Base-by-base conservation (phyloP, 306 rosid species). In the Inga leiocalycina region DNA sequence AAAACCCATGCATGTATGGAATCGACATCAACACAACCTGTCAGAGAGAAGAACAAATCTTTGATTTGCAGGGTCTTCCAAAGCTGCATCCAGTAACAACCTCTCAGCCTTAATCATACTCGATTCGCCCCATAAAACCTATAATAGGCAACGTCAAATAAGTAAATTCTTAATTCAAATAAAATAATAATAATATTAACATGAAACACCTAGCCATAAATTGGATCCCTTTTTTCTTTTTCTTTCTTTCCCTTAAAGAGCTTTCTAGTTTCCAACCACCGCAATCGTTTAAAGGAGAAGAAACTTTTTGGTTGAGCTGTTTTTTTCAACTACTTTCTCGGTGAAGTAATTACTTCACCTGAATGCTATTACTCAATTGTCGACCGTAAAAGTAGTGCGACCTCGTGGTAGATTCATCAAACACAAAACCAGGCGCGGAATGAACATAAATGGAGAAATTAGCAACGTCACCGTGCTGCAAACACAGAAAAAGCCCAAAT, bases 1-100 rank as follows among this genome's bases (percentile, higher is more conserved):
- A 71, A n/a, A 43, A 43, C 14, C n/a, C n/a, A 32, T 49, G 5
- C 16, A 32, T 7, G 54, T 16, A 85, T 20, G 1, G 71, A 32
- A 88, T 34, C 3, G 65, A 14, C 45, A 7, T 71, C 68, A 82
- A 32, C 51, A 89, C 3, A 79, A 96, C 99, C 99, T 92, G 68
- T 96, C 99, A 2, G 99, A 96, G 59, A 96, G 97, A 79, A 96
- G 97, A 85, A 94, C 90, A 84, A 96, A 96, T 96, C 98, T 91
- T 74, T 90, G 99, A 86, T 94, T 96, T 44, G 98, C 95, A 0
- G 95, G 97, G 82, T 96, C 97, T 83, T 91, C 95, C 62, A 94
- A 92, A 61, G 98, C 97, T 70, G 87, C 86, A n/a, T 64, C 81
- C 46, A 89, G 82, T 57, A 91, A 80, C 89, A 89, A 81, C 74